Evolutionary conservation across 1,284 basidiomycete genomes (phyloP), one percentile per base, ranked within the genome.

Genomic region (Inonotus hispidus): DNA sequence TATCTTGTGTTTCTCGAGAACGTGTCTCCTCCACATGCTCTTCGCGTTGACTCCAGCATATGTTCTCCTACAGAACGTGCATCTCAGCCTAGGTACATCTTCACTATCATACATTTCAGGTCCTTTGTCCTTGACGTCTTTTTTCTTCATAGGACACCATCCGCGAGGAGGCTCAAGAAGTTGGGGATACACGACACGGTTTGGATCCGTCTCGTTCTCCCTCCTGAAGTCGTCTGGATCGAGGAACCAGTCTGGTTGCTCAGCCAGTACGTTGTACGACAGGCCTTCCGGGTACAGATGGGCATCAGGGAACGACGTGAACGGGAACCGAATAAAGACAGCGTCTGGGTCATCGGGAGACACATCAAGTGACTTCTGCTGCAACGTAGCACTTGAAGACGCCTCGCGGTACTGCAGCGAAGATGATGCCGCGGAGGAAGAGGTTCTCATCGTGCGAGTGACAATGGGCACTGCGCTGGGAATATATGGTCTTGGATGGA

Each of bases 1-100:
- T 67, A 92, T 88, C 72, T 89, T 90, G 71, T 92, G 89, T 68
- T 92, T 92, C 72, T 92, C 89, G 65, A 87, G 90, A 19, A 92
- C 88, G 71, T 92, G 89, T 59, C 89, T 78, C 60, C 90, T 75
- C 89, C 90, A 92, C 89, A 92, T 92, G 66, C 88, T 90, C 72
- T 92, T 91, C 8, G 89, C 90, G 68, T 92, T 92, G 27, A 90
- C 86, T 10, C 89, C 89, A 3, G 88, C 86, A 66, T 92, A 92
- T 2, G 83, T 86, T 64, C 88, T 79, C 63, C 89, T 76, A 67
- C 89, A 92, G 68, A 92, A 91, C 1, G 90, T 91, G 72, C 89
- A 92, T 53, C 89, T 79, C 21, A 92, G 76, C 32, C 85, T 76
- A 4, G 88, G 88, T 66, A 88, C 85, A 69, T 88, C 86, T 83